Evolutionary conservation across 1,139 yeast species (phyloP), one percentile per base, ranked within the genome.

Genomic region (Entelexis sorbosivorans): DNA sequence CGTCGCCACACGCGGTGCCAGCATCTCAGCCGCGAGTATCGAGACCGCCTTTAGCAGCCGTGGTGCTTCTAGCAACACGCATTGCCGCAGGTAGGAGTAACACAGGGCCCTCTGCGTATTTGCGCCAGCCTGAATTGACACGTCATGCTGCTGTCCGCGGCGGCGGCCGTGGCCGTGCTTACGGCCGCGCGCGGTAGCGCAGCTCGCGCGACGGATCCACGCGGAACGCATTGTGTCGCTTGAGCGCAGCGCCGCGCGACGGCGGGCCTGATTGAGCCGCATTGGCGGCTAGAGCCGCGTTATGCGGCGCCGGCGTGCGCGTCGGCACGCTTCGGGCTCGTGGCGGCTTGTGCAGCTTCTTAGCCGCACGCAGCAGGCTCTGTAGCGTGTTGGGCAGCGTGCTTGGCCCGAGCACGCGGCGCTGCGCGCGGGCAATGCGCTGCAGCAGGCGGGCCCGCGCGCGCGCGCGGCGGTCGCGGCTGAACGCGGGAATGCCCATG

Each of bases 221-320:
- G 16, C 52, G 29, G 45, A 50, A 45, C 22, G 52, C 52, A 34
- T 50, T 45, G 44, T 34, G 24, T 11, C 52, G 17, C 16, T 6
- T 28, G 13, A 49, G 44, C 35, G 14, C 13, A 4, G 24, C 24
- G 6, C 24, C 24, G 4, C 6, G 24, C 24, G 24, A 22, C 24
- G 24, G 24, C 24, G 24, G 16, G 36, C 36, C 19, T 17, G 19
- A 5, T 13, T 14, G n/a, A n/a, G n/a, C n/a, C n/a, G n/a, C n/a
- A n/a, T n/a, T n/a, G n/a, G n/a, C n/a, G n/a, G n/a, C n/a, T n/a
- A n/a, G n/a, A n/a, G n/a, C n/a, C n/a, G n/a, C n/a, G n/a, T n/a
- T n/a, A n/a, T n/a, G n/a, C n/a, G n/a, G n/a, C n/a, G n/a, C n/a
- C n/a, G n/a, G n/a, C n/a, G n/a, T n/a, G n/a, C n/a, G n/a, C n/a